phyloP scores from a whole-genome alignment of 2,329 filamentous ascomycete species.

The Colletotrichum costaricense region DNA sequence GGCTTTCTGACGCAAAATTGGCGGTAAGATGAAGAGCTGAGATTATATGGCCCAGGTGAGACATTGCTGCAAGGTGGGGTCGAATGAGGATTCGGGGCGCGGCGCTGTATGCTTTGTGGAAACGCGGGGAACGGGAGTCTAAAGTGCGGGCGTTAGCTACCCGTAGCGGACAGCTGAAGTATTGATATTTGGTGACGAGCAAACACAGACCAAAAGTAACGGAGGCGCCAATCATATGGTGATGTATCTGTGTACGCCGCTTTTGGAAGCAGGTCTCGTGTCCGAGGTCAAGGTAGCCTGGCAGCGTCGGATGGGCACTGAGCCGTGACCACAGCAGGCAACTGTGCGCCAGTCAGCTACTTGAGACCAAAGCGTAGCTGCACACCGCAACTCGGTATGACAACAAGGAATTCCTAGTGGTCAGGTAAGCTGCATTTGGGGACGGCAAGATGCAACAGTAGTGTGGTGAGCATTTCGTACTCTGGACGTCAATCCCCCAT shows the following conservation, averaged over 20 bases:
- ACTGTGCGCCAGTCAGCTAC: constrained; percentile 5
- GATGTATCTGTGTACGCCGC: constrained; percentile 4
- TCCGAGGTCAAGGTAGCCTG: not conserved
- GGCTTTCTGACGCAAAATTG: not conserved
- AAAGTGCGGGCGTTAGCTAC: constrained; percentile 8
- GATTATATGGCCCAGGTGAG: not conserved
- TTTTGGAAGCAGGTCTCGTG: not conserved
- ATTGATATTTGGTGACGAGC: constrained; percentile 8
- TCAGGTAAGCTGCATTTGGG: not conserved
- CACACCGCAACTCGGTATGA: constrained; percentile 25
- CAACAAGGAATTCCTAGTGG: constrained; percentile 3
- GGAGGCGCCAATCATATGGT: constrained; percentile 4
- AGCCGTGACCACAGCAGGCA: constrained; percentile 13
- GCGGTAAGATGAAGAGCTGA: not conserved
- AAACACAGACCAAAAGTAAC: not conserved
- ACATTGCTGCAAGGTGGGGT: not conserved
- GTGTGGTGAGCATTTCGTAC: not conserved
- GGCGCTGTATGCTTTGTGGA: constrained; percentile 23
- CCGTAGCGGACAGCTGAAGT: not conserved
- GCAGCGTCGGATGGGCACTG: constrained; percentile 20
- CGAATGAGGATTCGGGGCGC: constrained; percentile 15
- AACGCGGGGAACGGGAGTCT: constrained; percentile 28
- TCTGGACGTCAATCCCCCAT: not conserved
- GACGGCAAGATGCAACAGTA: not conserved
- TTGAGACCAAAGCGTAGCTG: not conserved